A percentile compares a stretch with the other conserved stretches of the same genome.
These are phyloP conservation scores for Nakaseomyces sp. DNA, from an alignment of 1,139 yeast species.

Conservation along the genomic window DNA sequence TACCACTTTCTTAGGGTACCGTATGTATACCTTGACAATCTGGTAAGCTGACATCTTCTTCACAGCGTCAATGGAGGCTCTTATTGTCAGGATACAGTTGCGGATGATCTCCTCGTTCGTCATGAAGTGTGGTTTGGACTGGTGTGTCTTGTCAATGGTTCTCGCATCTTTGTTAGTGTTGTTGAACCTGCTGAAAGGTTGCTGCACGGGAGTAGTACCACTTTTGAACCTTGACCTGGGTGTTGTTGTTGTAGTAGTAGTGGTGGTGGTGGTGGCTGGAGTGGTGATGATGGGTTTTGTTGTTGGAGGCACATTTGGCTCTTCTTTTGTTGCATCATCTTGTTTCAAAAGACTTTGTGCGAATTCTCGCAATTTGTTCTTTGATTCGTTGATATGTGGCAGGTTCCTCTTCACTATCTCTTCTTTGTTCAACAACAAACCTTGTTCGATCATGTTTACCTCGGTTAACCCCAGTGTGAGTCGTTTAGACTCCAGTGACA, in stretches of 20 bases:
- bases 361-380: background rate
- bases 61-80: constrained; percentile 23
- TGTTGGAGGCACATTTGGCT: too few species aligned
- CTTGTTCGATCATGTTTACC: background rate
- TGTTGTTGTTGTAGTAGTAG: background rate
- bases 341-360: background rate
- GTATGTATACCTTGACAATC: constrained; percentile 28
- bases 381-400: background rate
- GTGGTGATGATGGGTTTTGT: too few species aligned
- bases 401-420: background rate
- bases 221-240: background rate
- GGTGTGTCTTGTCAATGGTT: background rate
- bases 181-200: background rate
- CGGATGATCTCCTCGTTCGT: constrained; percentile 26
- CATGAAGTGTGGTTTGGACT: constrained; percentile 14
- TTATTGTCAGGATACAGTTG: constrained; percentile 25
- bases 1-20: constrained; percentile 27
- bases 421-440: background rate
- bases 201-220: background rate
- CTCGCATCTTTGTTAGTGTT: background rate
- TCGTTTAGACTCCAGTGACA: background rate
- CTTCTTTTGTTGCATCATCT: background rate
- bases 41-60: constrained; percentile 26
- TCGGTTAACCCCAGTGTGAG: background rate
- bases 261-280: background rate